These are phyloP conservation scores for Cyberlindnera subsufficiens DNA, from an alignment of 805 yeast species.

Conservation along the genomic window DNA sequence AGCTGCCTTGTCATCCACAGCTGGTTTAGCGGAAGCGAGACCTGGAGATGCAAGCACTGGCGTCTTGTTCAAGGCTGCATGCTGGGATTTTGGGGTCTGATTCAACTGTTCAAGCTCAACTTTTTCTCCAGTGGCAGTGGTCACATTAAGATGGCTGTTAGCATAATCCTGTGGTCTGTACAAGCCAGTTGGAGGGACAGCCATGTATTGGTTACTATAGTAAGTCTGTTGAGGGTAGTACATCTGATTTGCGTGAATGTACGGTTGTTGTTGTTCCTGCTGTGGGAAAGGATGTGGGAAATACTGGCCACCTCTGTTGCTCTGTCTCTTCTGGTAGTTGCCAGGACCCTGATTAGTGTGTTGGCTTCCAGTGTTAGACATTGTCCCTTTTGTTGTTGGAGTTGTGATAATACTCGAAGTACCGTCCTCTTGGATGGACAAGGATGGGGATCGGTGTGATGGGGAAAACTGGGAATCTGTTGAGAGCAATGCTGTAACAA, in stretches of 20 bases:
- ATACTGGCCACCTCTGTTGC: constrained; percentile 1
- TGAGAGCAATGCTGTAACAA: too few relatives aligned
- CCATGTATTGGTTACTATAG: constrained; percentile 2
- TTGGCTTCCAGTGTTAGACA: not conserved
- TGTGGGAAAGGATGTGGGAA: not conserved
- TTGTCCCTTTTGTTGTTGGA: not conserved
- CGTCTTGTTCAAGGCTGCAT: constrained; percentile 10
- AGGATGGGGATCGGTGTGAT: too few relatives aligned
- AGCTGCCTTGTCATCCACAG: constrained; percentile 7
- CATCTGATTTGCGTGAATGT: constrained; percentile 1
- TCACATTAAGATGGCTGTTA: constrained; percentile 15
- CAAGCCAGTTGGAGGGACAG: not conserved
- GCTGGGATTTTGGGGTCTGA: constrained; percentile 16
- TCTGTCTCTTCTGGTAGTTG: constrained; percentile 1
- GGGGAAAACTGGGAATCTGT: too few relatives aligned
- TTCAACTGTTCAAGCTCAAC: constrained; percentile 18
- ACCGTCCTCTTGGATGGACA: too few relatives aligned
- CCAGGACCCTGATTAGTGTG: constrained; percentile 1
- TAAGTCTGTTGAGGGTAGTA: constrained; percentile 9
- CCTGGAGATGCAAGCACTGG: constrained; percentile 12
- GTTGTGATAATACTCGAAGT: too few relatives aligned
- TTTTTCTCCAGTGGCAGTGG: constrained; percentile 21
- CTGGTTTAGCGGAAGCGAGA: constrained; percentile 13
- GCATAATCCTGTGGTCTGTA: constrained; percentile 8
- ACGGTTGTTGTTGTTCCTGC: not conserved